Evolutionary conservation across 2,329 filamentous ascomycete genomes (phyloP).

Genomic region (Beauveria sp.): DNA sequence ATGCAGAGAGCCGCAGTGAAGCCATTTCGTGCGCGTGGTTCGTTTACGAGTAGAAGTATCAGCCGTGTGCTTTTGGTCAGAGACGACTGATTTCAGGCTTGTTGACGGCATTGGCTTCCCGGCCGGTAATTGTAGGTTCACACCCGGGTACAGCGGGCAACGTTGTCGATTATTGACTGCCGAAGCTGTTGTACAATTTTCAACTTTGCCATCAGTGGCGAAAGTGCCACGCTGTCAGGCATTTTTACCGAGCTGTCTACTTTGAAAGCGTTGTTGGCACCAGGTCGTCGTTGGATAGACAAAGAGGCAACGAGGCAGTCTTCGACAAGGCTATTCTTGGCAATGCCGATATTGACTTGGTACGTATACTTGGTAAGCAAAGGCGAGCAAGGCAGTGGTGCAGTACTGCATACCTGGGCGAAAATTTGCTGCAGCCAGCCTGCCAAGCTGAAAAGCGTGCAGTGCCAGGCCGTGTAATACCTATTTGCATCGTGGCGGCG

Average conservation of each 20-base stretch:
- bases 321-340: conserved; percentile 5
- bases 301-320: neutral
- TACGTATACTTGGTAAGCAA: neutral
- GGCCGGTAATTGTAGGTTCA: neutral
- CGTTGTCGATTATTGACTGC: neutral
- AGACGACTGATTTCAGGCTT: neutral
- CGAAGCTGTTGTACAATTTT: neutral
- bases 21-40: neutral
- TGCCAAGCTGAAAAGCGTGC: conserved; percentile 6
- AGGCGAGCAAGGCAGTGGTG: neutral
- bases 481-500: neutral
- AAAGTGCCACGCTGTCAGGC: conserved; percentile 7
- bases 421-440: neutral
- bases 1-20: neutral
- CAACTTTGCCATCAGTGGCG: neutral
- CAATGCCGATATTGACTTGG: neutral
- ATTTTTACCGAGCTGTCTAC: neutral
- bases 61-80: neutral
- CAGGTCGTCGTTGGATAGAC: neutral
- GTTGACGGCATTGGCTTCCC: neutral
- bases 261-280: neutral
- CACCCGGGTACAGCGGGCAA: neutral
- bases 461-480: neutral
- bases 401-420: neutral
- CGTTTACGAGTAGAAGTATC: neutral